Conservation (phyloP, 129 eudicot species). For the Ambrosia trifida region DNA sequence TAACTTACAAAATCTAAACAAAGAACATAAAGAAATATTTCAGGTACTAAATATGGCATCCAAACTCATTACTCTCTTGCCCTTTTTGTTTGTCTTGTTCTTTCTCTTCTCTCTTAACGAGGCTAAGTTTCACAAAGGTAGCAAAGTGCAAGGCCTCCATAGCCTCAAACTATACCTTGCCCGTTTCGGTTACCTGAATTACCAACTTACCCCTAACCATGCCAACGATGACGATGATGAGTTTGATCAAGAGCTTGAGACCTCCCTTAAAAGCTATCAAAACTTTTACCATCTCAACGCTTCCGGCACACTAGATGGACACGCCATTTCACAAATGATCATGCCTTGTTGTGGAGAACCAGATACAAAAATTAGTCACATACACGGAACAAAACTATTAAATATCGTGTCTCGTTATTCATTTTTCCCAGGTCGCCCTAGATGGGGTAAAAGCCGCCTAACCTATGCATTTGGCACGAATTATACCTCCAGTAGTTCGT, state of each 20-base stretch:
- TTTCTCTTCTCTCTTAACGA: constrained; percentile 1
- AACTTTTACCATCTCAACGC: not conserved
- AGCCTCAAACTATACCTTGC: constrained; percentile 28
- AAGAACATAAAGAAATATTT: no score
- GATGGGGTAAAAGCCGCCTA: constrained; percentile 14
- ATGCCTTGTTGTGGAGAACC: not conserved
- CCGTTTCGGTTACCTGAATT: constrained; percentile 21
- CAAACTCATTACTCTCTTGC: not conserved
- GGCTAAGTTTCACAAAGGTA: not conserved
- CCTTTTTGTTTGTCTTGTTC: constrained; percentile 12
- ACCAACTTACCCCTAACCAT: no score
- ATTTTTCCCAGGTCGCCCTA: not conserved
- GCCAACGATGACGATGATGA: no score
- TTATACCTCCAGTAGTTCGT: constrained; percentile 13
- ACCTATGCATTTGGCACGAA: constrained; percentile 12
- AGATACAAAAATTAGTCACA: not conserved
- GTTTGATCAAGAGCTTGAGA: no score
- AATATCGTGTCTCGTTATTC: constrained; percentile 9
- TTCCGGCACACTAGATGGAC: not conserved
- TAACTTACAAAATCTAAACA: no score
- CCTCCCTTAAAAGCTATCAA: no score
- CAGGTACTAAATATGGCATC: not conserved
- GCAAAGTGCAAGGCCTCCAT: constrained; percentile 6
- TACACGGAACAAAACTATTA: not conserved
- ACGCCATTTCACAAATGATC: constrained; percentile 18